phyloP scores from a whole-genome alignment of 2,329 filamentous ascomycete genomes.

The Penicillium sp. region DNA sequence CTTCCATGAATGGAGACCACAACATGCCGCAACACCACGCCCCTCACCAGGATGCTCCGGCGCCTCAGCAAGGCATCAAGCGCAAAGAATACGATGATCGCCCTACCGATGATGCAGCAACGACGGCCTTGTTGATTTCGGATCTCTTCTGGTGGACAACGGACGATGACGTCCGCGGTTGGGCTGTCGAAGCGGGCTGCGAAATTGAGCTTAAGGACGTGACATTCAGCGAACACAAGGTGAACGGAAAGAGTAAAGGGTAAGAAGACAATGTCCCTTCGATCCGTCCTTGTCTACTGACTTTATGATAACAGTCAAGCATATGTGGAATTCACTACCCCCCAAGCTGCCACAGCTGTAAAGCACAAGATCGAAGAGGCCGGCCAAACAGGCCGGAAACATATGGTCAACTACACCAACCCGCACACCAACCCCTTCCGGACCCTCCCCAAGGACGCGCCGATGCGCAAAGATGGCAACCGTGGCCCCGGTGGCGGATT shows the following conservation, averaged over 20 bases:
- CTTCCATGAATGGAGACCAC: slow-evolving; percentile 10
- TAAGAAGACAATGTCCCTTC: slow-evolving; percentile 43
- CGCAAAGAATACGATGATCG: slow-evolving; percentile 58
- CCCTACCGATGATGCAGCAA: slow-evolving; percentile 56
- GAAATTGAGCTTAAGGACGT: slow-evolving; percentile 87
- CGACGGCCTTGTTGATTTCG: slow-evolving; percentile 73
- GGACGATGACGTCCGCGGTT: slow-evolving; percentile 89
- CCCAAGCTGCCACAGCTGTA: slow-evolving; percentile 77
- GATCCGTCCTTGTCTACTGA: not conserved
- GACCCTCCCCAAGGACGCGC: slow-evolving; percentile 83
- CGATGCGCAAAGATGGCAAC: slow-evolving; percentile 63
- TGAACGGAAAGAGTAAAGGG: slow-evolving; percentile 99
- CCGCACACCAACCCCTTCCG: slow-evolving; percentile 81
- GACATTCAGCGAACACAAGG: slow-evolving; percentile 97
- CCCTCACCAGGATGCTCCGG: slow-evolving; percentile 16
- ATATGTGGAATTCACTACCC: slow-evolving; percentile 77
- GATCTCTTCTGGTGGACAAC: slow-evolving; percentile 96
- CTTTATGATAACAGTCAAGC: slow-evolving; percentile 52
- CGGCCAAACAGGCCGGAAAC: slow-evolving; percentile 58
- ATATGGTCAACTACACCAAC: slow-evolving; percentile 68
- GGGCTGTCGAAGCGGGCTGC: slow-evolving; percentile 71
- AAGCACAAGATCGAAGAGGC: slow-evolving; percentile 75
- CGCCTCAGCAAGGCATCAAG: slow-evolving; percentile 56
- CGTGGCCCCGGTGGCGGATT: slow-evolving; percentile 45
- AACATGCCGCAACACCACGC: slow-evolving; percentile 19